Evolutionary conservation across 225 moss, liverwort and hornwort species (phyloP).

Genomic region (Ulota crispa): DNA sequence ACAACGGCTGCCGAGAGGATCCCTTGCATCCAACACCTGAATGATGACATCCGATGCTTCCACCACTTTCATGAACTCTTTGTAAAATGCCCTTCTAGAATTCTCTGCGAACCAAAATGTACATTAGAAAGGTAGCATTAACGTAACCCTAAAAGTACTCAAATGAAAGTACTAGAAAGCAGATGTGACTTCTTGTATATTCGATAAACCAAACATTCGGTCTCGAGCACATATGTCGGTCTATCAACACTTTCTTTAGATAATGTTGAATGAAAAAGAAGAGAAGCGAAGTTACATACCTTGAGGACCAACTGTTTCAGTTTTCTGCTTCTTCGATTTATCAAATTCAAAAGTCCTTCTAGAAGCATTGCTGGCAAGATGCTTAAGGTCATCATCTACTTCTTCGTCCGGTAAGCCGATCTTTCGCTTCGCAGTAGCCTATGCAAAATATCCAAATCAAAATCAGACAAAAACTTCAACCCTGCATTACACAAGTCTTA

Average conservation of each 20-base stretch:
- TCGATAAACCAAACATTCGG: not conserved
- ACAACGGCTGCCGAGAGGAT: constrained; percentile 95
- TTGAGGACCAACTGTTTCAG: constrained; percentile 40
- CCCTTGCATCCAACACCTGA: constrained; percentile 94
- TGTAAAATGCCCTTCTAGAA: constrained; percentile 82
- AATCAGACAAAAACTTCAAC: constrained; percentile 5
- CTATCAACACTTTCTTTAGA: not conserved
- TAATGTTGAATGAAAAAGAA: not conserved
- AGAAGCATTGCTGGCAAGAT: constrained; percentile 67
- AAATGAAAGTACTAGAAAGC: not conserved
- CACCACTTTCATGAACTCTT: constrained; percentile 94
- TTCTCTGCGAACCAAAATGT: constrained; percentile 50
- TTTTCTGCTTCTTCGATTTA: constrained; percentile 51
- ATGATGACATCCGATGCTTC: constrained; percentile 94
- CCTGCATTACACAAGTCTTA: not conserved
- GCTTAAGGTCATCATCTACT: constrained; percentile 54
- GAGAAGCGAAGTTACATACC: constrained; percentile 14
- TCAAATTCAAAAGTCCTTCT: constrained; percentile 68
- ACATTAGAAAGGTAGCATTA: not conserved
- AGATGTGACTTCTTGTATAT: not conserved
- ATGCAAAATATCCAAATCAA: constrained; percentile 2
- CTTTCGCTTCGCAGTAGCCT: constrained; percentile 80
- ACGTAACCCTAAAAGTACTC: not conserved
- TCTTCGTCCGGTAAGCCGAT: constrained; percentile 57
- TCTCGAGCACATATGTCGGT: not conserved